A percentile compares a stretch with the other conserved stretches of the same genome.
Evolutionary conservation across 352 stramenopile species (phyloP).

Genomic region (Paralagenidium karlingii): DNA sequence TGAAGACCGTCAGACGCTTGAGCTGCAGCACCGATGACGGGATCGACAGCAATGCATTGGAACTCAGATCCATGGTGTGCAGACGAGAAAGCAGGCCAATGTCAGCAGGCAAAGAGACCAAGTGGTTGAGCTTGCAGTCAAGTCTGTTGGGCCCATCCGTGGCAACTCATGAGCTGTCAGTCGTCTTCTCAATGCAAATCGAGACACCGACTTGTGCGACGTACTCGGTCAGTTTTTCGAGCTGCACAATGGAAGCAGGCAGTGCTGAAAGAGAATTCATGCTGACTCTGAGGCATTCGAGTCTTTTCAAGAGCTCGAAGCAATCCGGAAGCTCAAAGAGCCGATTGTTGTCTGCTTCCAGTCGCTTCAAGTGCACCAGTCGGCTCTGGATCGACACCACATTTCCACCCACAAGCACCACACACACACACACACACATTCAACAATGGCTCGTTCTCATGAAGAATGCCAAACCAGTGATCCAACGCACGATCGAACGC

Average conservation of each 20-base stretch:
- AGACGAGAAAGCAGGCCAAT: slow-evolving; percentile 33
- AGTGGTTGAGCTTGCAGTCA: slow-evolving; percentile 63
- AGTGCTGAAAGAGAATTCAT: slow-evolving; percentile 47
- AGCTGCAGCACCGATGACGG: slow-evolving; percentile 35
- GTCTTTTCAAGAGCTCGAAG: slow-evolving; percentile 27
- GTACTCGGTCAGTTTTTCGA: slow-evolving; percentile 40
- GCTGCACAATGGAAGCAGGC: slow-evolving; percentile 30
- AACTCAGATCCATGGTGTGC: slow-evolving; percentile 31
- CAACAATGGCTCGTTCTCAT: neutral
- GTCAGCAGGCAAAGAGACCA: slow-evolving; percentile 22
- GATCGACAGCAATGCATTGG: slow-evolving; percentile 37
- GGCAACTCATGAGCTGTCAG: no score
- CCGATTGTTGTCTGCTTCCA: slow-evolving; percentile 65
- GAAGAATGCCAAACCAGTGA: neutral
- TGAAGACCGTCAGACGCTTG: slow-evolving; percentile 24
- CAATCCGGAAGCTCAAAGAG: slow-evolving; percentile 35
- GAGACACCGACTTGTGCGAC: slow-evolving; percentile 5
- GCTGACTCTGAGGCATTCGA: slow-evolving; percentile 28
- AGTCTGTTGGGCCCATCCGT: slow-evolving; percentile 14
- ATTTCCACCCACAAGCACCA: no score
- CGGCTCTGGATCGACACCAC: no score
- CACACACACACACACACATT: slow-evolving; percentile 2
- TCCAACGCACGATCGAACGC: slow-evolving; percentile 32
- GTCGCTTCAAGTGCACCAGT: slow-evolving; percentile 31
- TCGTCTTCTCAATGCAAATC: slow-evolving; percentile 3